These are phyloP conservation scores for Lyophyllum semitale DNA, from an alignment of 768 basidiomycete species.

Conservation along the genomic window DNA sequence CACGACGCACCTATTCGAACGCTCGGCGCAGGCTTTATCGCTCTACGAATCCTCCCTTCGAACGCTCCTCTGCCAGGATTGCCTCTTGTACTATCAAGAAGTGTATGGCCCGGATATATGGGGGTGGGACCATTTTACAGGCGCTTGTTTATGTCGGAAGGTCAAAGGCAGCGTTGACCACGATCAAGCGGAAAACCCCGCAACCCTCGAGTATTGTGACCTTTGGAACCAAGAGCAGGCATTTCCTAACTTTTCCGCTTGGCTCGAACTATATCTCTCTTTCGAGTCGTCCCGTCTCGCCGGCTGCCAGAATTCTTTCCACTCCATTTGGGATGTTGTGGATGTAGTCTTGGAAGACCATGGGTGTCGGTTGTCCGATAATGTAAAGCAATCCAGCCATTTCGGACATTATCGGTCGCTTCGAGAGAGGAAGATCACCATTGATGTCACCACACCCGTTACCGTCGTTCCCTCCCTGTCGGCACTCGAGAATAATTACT, in stretches of 20 bases:
- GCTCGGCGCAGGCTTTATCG: conserved; percentile 43
- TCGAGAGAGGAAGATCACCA: conserved; percentile 12
- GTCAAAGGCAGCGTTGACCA: conserved; percentile 3
- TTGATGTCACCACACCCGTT: conserved; percentile 15
- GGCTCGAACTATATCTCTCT: conserved; percentile 50
- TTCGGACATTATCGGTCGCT: conserved; percentile 6
- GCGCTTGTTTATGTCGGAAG: conserved; percentile 47
- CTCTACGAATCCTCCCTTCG: conserved; percentile 42
- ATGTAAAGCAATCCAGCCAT: background rate
- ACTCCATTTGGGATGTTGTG: conserved; percentile 46
- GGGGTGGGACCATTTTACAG: conserved; percentile 54
- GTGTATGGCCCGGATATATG: conserved; percentile 55
- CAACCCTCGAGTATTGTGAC: conserved; percentile 6
- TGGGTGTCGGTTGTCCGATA: conserved; percentile 38
- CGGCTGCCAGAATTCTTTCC: conserved; percentile 10
- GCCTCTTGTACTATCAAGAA: conserved; percentile 51
- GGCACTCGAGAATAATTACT: background rate
- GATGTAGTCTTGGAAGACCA: conserved; percentile 41
- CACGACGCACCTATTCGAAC: conserved; percentile 39
- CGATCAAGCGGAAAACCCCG: background rate
- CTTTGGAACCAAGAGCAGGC: conserved; percentile 22
- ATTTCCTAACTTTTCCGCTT: conserved; percentile 43
- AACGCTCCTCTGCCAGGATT: conserved; percentile 48
- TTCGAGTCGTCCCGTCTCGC: conserved; percentile 29
- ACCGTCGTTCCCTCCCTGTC: conserved; percentile 17